Conservation (phyloP, 257 asterid genomes). For the Marsdenia floribunda region DNA sequence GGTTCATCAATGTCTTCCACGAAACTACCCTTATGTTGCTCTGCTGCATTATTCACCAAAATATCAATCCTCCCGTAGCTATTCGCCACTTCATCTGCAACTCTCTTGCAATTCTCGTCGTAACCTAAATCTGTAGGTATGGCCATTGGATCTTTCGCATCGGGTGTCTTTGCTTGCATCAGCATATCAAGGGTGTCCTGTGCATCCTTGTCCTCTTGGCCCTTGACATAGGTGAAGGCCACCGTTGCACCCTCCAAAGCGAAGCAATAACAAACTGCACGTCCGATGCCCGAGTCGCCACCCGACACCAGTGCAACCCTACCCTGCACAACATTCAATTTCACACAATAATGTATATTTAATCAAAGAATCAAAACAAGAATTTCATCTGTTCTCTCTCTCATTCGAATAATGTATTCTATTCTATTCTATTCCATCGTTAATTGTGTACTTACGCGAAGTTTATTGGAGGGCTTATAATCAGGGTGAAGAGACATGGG, state of each 20-base stretch:
- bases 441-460: conserved; percentile 35
- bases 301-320: conserved; percentile 72
- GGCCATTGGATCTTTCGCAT: conserved; percentile 60
- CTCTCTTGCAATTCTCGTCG: conserved; percentile 61
- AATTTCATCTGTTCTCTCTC: too few species aligned
- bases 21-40: conserved; percentile 46
- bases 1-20: conserved; percentile 60
- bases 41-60: conserved; percentile 75
- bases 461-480: conserved; percentile 64
- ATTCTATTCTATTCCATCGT: too few species aligned
- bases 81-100: conserved; percentile 51
- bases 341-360: too few species aligned
- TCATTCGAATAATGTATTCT: too few species aligned
- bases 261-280: conserved; percentile 60
- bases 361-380: too few species aligned
- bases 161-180: conserved; percentile 31
- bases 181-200: conserved; percentile 43
- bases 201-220: conserved; percentile 69
- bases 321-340: too few species aligned
- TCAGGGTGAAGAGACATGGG: conserved; percentile 33
- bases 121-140: conserved; percentile 55
- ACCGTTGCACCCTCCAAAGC: conserved; percentile 69
- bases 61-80: conserved; percentile 49
- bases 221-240: conserved; percentile 68
- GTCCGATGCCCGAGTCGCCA: conserved; percentile 74